These are phyloP conservation scores for Pythium phragmiticola DNA, from an alignment of 352 stramenopile species.

Conservation along the genomic window DNA sequence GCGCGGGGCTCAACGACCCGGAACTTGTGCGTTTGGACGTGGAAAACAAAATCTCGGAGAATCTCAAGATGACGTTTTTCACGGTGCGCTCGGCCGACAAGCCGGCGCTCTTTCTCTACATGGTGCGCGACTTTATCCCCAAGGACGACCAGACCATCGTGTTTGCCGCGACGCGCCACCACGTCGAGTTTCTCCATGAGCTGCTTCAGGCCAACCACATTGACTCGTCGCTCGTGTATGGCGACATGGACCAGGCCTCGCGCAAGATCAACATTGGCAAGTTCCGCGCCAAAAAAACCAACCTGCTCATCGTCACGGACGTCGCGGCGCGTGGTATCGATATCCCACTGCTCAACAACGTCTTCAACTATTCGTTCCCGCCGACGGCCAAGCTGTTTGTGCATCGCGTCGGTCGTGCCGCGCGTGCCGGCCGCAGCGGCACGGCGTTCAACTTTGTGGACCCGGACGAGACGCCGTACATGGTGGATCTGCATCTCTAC, in stretches of 20 bases:
- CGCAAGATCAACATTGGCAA: conserved; percentile 90
- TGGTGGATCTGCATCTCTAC: conserved; percentile 98
- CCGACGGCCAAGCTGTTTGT: conserved; percentile 94
- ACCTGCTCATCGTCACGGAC: conserved; percentile 93
- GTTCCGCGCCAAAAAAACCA: conserved; percentile 89
- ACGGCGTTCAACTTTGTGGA: conserved; percentile 97
- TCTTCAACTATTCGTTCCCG: conserved; percentile 96
- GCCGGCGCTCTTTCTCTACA: conserved; percentile 94
- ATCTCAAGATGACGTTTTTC: conserved; percentile 98
- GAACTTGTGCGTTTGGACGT: conserved; percentile 97
- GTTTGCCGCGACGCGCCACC: conserved; percentile 97
- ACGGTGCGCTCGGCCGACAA: conserved; percentile 95
- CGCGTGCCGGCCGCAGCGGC: conserved; percentile 93
- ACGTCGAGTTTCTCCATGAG: conserved; percentile 98
- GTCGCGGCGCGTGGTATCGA: conserved; percentile 94
- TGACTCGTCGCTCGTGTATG: conserved; percentile 90
- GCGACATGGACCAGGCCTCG: conserved; percentile 92
- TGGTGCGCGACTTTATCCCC: conserved; percentile 94
- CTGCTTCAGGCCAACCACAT: conserved; percentile 84
- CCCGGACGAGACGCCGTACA: conserved; percentile 97
- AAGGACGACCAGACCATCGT: conserved; percentile 95
- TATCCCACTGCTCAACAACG: conserved; percentile 96
- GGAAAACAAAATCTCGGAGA: conserved; percentile 98
- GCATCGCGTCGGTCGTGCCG: conserved; percentile 95
- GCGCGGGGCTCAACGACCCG: conserved; percentile 95